phyloP scores from a whole-genome alignment of 257 asterid species.

The Linaria vulgaris region DNA sequence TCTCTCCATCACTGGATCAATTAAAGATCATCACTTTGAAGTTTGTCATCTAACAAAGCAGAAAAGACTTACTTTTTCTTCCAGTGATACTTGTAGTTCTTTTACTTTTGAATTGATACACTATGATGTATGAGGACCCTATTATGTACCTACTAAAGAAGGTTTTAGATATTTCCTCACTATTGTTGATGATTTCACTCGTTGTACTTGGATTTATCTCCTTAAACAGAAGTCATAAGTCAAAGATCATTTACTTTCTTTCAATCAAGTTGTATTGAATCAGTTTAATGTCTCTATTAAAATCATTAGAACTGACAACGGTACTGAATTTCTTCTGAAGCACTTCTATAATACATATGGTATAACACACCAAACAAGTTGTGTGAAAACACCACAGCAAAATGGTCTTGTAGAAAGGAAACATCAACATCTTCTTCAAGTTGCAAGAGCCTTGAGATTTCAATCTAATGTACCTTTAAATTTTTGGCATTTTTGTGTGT shows the following conservation, averaged over 20 bases:
- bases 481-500: neutral
- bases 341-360: neutral
- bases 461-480: neutral
- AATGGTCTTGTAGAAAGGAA: neutral
- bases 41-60: too few relatives aligned
- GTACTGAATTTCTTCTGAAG: neutral
- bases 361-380: neutral
- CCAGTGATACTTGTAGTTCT: too few relatives aligned
- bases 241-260: neutral
- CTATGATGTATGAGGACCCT: neutral
- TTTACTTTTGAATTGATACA: too few relatives aligned
- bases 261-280: neutral
- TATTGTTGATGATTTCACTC: neutral
- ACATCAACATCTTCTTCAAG: neutral
- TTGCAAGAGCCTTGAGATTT: neutral
- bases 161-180: neutral
- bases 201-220: neutral
- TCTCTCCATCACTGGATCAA: too few relatives aligned
- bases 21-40: too few relatives aligned
- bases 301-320: neutral
- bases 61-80: too few relatives aligned
- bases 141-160: too few relatives aligned
- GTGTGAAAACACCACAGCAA: neutral
- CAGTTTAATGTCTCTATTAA: neutral
- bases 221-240: neutral